phyloP scores from a whole-genome alignment of 306 rosid genomes.

The Begonia masoniana region DNA sequence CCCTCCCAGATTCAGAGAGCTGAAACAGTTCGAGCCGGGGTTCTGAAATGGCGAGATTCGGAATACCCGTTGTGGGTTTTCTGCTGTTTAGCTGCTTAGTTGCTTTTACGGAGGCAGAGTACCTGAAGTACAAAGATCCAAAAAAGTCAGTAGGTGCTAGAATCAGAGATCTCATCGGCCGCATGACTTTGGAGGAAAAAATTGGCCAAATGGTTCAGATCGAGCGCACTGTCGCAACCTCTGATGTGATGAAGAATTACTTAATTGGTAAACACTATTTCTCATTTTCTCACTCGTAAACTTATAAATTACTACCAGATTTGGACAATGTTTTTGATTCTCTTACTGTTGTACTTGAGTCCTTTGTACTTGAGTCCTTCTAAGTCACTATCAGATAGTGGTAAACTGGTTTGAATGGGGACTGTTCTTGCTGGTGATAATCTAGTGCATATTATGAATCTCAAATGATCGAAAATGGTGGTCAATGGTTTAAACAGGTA shows the following conservation, averaged over 20 bases:
- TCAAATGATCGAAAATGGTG: neutral
- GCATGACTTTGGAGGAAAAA: slow-evolving; percentile 74
- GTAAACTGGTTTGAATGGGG: too few relatives aligned
- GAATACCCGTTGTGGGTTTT: slow-evolving; percentile 29
- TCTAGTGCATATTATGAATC: too few relatives aligned
- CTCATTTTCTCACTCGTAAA: neutral
- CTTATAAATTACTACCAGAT: too few relatives aligned
- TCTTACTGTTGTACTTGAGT: too few relatives aligned
- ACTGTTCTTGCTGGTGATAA: neutral
- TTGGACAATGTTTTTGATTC: too few relatives aligned
- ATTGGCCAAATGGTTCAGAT: slow-evolving; percentile 91
- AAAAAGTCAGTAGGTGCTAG: slow-evolving; percentile 42
- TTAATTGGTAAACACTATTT: slow-evolving; percentile 39
- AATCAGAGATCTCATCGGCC: slow-evolving; percentile 46
- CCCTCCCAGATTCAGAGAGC: too few relatives aligned
- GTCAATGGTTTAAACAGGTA: slow-evolving; percentile 37
- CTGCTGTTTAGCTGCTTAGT: slow-evolving; percentile 37
- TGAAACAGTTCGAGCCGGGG: too few relatives aligned
- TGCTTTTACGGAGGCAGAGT: slow-evolving; percentile 33
- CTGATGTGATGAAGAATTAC: slow-evolving; percentile 51
- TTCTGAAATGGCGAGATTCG: slow-evolving; percentile 32
- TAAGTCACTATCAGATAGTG: too few relatives aligned
- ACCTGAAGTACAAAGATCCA: slow-evolving; percentile 68
- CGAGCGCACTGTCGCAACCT: slow-evolving; percentile 57
- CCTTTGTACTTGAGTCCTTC: too few relatives aligned